Evolutionary conservation across 371 early-diverging fungal species (phyloP), one percentile per base, ranked within the genome.

Genomic region (Syncephalastrum sp.): DNA sequence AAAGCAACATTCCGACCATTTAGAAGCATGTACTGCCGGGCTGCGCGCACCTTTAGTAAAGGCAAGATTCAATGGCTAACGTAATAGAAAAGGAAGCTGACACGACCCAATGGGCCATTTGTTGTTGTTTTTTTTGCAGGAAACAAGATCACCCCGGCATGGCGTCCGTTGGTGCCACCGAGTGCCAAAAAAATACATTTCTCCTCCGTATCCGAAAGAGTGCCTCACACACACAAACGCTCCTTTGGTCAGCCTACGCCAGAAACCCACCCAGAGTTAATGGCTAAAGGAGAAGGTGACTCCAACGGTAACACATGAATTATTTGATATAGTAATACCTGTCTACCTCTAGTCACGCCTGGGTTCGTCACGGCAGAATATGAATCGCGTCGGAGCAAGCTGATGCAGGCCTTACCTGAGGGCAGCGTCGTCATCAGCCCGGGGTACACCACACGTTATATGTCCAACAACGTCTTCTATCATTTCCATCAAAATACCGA

Each of bases 401-500:
- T 95, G 38, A 82, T 92, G 70, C 60, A 68, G 16, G 59, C 66
- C 6, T 60, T 94, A 14, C 87, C 89, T 14, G 81, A 83, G 42
- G 80, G 82, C 16, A 85, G 88, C 47, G 69, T 82, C 1, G 91
- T 85, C n/a, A 69, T 96, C 24, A 77, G 85, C 19, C 77, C 90
- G 16, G 91, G 96, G 8, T 84, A 91, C 57, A 77, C 82, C 0
- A 83, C 90, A 56, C 83, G 91, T n/a, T 97, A 91, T 67, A 85
- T 89, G 72, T 89, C 95, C 61, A 87, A 92, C 57, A 92, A 92
- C 54, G 93, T 97, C 51, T 97, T 97, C 78, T 93, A 96, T 66
- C 90, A 88, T n/a, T 98, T 94, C 63, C 93, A 95, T 59, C 97
- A 96, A 68, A 84, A 89, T 56, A 93, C 95, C 5, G 91, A 96